A percentile compares a stretch with the other conserved stretches of the same genome.
phyloP scores from a whole-genome alignment of 305 asterid species.

The Caryopteris hybrid region DNA sequence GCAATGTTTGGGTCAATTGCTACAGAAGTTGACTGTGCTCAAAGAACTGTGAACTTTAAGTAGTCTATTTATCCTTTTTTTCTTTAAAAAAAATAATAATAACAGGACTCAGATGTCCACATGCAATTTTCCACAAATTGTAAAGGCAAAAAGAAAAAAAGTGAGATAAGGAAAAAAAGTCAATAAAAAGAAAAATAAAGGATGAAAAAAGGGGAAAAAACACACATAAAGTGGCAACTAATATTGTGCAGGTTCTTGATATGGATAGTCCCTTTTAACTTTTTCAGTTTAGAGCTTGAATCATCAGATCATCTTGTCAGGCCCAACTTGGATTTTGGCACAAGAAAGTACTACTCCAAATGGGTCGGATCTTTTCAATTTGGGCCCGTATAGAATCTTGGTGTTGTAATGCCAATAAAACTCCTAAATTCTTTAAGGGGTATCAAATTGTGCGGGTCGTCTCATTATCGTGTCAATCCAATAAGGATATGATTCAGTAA shows the following conservation, averaged over 20 bases:
- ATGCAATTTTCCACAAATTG: constrained; percentile 3
- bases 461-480: too few relatives aligned
- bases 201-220: background rate
- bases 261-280: constrained; percentile 9
- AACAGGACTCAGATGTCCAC: background rate
- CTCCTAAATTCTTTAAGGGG: too few relatives aligned
- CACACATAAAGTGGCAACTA: background rate
- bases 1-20: background rate
- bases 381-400: background rate
- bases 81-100: background rate
- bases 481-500: too few relatives aligned
- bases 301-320: background rate
- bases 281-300: background rate
- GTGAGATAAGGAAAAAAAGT: background rate
- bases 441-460: too few relatives aligned
- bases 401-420: background rate
- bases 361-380: background rate
- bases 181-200: constrained; percentile 1
- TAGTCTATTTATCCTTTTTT: background rate
- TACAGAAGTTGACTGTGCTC: background rate
- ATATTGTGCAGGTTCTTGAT: constrained; percentile 5
- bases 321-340: background rate
- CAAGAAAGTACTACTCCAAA: background rate
- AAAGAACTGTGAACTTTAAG: background rate
- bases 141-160: constrained; percentile 5